Base-by-base conservation (phyloP, 1,284 basidiomycete species). In the Moesziomyces antarcticus region DNA sequence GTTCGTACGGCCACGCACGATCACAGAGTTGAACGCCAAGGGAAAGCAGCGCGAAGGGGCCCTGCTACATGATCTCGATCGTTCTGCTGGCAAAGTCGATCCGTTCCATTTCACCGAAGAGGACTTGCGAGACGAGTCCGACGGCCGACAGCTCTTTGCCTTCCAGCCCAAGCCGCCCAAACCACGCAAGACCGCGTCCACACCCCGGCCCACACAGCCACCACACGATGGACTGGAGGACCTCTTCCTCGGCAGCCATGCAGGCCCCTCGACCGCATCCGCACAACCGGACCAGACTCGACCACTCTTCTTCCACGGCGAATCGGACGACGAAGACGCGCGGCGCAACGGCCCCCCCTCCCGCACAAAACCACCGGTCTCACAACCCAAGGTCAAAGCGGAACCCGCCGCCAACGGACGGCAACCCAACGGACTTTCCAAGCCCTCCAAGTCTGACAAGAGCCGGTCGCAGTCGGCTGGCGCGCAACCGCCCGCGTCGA, bases 271-370 rank as follows among this genome's bases (percentile, higher is more conserved):
- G 5, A 13, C 27, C 14, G 8, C 37, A 16, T 41, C 44, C 24
- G 25, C 20, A 16, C 25, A 35, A 11, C 45, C 44, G n/a, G 35
- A 21, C 22, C 24, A 44, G 25, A 33, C 22, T 47, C 18, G 41
- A 22, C 58, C 58, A n/a, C 47, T 62, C 9, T 69, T 69, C 56
- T 48, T 62, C 13, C 59, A 69, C 1, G 45, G 21, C 13, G 25
- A n/a, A 5, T 54, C 55, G 9, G 59, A 63, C 22, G 40, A 63
- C 6, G 56, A 63, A 6, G 59, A 63, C 11, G 40, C 37, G n/a
- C 18, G 58, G 21, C 55, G 59, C 3, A 58, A 56, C 24, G 64
- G 35, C 3, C 52, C 54, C 5, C 46, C 52, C 2, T 14, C n/a
- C 4, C 8, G 4, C 5, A 18, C 46, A 11, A 41, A 50, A 30